Evolutionary conservation across 352 stramenopile species (phyloP).

Genomic region (Phytophthora pistaciae): DNA sequence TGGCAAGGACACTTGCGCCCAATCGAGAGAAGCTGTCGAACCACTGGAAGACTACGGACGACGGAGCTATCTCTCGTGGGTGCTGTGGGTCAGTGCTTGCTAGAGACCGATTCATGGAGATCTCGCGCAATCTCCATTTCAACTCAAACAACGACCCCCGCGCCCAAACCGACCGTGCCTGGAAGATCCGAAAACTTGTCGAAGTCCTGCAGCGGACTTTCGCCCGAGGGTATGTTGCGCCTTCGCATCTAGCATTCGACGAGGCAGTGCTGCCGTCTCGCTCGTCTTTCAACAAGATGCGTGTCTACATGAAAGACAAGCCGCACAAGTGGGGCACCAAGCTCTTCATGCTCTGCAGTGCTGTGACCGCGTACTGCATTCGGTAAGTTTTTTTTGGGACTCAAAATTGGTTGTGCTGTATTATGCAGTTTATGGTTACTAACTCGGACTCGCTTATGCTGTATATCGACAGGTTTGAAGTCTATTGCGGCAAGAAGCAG

Average conservation of each 20-base stretch:
- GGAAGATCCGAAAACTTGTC: neutral
- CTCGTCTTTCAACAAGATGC: neutral
- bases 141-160: neutral
- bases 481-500: no score
- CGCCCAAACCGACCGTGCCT: neutral
- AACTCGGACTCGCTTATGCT: no score
- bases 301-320: neutral
- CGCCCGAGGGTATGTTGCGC: neutral
- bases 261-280: conserved; percentile 21
- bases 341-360: neutral
- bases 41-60: neutral
- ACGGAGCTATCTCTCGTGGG: neutral
- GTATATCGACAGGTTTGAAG: no score
- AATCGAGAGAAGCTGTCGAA: neutral
- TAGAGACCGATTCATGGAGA: neutral
- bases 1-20: neutral
- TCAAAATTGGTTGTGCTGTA: neutral
- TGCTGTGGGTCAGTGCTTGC: neutral
- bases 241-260: conserved; percentile 23
- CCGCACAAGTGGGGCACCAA: neutral
- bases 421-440: no score
- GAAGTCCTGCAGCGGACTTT: neutral
- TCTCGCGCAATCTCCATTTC: neutral
- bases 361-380: neutral
- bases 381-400: conserved; percentile 1